These are phyloP conservation scores for Monosporascus ibericus DNA, from an alignment of 2,329 filamentous ascomycete species.

Conservation along the genomic window DNA sequence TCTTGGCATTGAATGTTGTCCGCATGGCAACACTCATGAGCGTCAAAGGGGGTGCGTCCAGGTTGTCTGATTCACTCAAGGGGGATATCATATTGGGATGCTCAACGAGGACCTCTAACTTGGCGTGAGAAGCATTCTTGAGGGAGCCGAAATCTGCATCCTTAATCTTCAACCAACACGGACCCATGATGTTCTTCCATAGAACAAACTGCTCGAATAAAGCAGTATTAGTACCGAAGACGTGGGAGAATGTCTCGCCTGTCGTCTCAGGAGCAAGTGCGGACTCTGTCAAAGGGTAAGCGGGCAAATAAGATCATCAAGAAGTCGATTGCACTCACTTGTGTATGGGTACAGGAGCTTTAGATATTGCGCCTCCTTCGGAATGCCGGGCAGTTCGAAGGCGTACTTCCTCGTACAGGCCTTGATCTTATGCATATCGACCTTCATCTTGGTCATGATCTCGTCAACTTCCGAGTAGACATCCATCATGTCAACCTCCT, in stretches of 20 bases:
- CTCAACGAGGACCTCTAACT: slow-evolving; percentile 78
- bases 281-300: slow-evolving; percentile 43
- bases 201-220: slow-evolving; percentile 97
- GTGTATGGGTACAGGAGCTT: slow-evolving; percentile 96
- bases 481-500: slow-evolving; percentile 79
- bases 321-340: slow-evolving; percentile 40
- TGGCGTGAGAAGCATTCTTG: slow-evolving; percentile 94
- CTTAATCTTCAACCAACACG: slow-evolving; percentile 91
- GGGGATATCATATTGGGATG: slow-evolving; percentile 71
- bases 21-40: slow-evolving; percentile 93
- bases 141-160: slow-evolving; percentile 77
- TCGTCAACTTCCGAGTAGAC: slow-evolving; percentile 85
- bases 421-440: slow-evolving; percentile 92
- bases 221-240: slow-evolving; percentile 89
- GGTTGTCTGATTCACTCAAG: slow-evolving; percentile 69
- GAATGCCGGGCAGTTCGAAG: slow-evolving; percentile 83
- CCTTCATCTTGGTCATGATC: slow-evolving; percentile 81
- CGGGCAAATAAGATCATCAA: not conserved
- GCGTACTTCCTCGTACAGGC: slow-evolving; percentile 85
- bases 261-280: slow-evolving; percentile 61
- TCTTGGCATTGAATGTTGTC: slow-evolving; percentile 81
- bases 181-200: slow-evolving; percentile 98
- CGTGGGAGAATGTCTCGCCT: slow-evolving; percentile 87
- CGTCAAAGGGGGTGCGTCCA: slow-evolving; percentile 81
- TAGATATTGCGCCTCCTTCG: slow-evolving; percentile 83